Conservation (phyloP, 805 yeast genomes). For the Blastobotrys robertii region DNA sequence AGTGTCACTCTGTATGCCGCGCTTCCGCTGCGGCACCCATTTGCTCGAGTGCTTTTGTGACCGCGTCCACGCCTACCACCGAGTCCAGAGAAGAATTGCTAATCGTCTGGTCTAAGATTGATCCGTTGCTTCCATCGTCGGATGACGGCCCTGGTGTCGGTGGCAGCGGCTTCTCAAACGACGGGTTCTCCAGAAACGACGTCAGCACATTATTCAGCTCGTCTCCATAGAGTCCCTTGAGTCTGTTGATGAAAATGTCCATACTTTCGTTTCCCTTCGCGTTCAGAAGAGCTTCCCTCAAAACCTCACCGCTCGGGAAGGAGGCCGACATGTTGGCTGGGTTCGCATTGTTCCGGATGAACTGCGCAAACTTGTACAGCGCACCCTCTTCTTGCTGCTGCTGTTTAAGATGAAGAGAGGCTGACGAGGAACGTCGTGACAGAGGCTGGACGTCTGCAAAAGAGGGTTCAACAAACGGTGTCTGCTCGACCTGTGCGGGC, state of each 20-base stretch:
- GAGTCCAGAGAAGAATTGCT: too few relatives aligned
- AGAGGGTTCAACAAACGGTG: slow-evolving; percentile 12
- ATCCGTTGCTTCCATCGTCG: background rate
- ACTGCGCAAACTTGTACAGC: slow-evolving; percentile 77
- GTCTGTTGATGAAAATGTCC: slow-evolving; percentile 12
- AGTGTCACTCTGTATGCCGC: too few relatives aligned
- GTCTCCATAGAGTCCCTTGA: slow-evolving; percentile 10
- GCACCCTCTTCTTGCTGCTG: slow-evolving; percentile 92
- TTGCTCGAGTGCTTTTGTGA: too few relatives aligned
- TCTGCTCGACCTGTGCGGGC: too few relatives aligned
- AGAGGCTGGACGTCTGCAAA: slow-evolving; percentile 9
- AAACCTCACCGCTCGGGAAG: slow-evolving; percentile 38
- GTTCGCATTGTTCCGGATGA: slow-evolving; percentile 38
- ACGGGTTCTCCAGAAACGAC: background rate
- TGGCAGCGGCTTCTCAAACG: too few relatives aligned
- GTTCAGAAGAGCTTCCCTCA: slow-evolving; percentile 31
- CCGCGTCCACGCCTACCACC: too few relatives aligned
- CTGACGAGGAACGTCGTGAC: slow-evolving; percentile 19
- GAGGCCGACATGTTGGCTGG: slow-evolving; percentile 7
- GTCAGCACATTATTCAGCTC: slow-evolving; percentile 10
- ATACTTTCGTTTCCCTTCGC: slow-evolving; percentile 13
- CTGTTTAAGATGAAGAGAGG: slow-evolving; percentile 49
- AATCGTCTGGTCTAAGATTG: background rate
- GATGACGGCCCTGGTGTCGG: background rate
- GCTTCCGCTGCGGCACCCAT: too few relatives aligned